Evolutionary conservation across 495 filamentous ascomycete species (phyloP).

Genomic region (Talaromyces proteolyticus): DNA sequence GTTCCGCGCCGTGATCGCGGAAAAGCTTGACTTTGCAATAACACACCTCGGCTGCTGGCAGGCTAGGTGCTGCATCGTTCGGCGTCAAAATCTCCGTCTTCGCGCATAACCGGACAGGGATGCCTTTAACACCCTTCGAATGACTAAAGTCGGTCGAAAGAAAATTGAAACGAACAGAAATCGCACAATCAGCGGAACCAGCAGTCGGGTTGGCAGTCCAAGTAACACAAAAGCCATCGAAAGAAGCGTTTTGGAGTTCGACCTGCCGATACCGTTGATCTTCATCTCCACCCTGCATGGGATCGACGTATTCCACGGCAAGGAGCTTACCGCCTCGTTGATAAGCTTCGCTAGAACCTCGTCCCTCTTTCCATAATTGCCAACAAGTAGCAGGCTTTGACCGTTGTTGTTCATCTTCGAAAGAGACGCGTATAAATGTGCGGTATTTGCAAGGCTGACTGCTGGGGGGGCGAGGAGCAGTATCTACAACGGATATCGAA

Average conservation of each 20-base stretch:
- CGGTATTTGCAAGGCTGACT: constrained; percentile 58
- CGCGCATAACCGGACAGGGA: constrained; percentile 84
- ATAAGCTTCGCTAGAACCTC: constrained; percentile 83
- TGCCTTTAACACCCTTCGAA: constrained; percentile 96
- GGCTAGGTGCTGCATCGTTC: constrained; percentile 31
- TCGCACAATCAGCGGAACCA: constrained; percentile 61
- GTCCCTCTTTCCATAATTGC: constrained; percentile 94
- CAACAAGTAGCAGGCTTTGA: constrained; percentile 77
- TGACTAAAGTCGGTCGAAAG: constrained; percentile 97
- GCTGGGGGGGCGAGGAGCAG: constrained; percentile 35
- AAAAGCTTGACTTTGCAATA: constrained; percentile 97
- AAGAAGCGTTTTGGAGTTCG: constrained; percentile 75
- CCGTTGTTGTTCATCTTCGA: constrained; percentile 88
- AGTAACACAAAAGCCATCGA: constrained; percentile 86
- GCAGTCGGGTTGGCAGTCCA: constrained; percentile 67
- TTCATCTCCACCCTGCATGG: constrained; percentile 61
- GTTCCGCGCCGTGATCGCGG: constrained; percentile 91
- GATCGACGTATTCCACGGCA: constrained; percentile 90
- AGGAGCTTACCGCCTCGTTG: constrained; percentile 81
- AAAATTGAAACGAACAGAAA: constrained; percentile 95
- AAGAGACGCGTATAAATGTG: constrained; percentile 85
- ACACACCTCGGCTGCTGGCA: constrained; percentile 62
- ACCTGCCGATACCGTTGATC: constrained; percentile 65
- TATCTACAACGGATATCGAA: constrained; percentile 69
- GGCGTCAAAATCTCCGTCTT: constrained; percentile 65